Evolutionary conservation across 768 basidiomycete genomes (phyloP).

Genomic region (Mycena belliarum): DNA sequence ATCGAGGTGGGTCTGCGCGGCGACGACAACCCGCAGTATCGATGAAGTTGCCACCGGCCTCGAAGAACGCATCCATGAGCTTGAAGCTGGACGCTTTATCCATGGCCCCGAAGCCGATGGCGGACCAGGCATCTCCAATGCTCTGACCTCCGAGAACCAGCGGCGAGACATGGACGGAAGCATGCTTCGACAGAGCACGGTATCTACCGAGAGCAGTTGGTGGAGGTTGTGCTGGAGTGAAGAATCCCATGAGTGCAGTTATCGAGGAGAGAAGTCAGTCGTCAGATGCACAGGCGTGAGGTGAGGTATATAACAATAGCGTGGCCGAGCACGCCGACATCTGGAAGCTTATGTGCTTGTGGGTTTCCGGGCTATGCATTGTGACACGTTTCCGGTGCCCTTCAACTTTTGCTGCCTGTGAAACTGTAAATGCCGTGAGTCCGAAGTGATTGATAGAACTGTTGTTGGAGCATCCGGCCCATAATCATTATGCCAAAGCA

Average conservation of each 20-base stretch:
- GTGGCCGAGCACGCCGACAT: too few species aligned
- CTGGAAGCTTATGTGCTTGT: too few species aligned
- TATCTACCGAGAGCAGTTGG: slow-evolving; percentile 33
- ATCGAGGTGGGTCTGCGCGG: slow-evolving; percentile 39
- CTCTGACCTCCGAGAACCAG: slow-evolving; percentile 45
- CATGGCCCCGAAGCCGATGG: slow-evolving; percentile 4
- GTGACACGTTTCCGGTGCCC: too few species aligned
- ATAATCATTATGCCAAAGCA: too few species aligned
- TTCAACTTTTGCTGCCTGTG: too few species aligned
- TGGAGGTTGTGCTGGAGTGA: slow-evolving; percentile 21
- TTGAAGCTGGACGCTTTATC: slow-evolving; percentile 3
- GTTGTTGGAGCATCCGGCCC: too few species aligned
- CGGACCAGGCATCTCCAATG: slow-evolving; percentile 41
- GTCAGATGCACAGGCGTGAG: too few species aligned
- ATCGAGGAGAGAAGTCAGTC: too few species aligned
- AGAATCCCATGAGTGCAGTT: background rate
- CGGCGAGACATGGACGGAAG: slow-evolving; percentile 47
- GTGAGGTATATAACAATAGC: too few species aligned
- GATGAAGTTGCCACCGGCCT: slow-evolving; percentile 7
- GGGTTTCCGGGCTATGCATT: too few species aligned
- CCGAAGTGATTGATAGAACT: too few species aligned
- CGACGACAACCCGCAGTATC: background rate
- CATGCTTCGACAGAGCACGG: slow-evolving; percentile 37
- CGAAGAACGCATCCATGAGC: slow-evolving; percentile 1
- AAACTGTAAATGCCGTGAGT: too few species aligned